These are phyloP conservation scores for Moesziomyces globuligerus DNA, from an alignment of 1,284 basidiomycete species.

Conservation along the genomic window DNA sequence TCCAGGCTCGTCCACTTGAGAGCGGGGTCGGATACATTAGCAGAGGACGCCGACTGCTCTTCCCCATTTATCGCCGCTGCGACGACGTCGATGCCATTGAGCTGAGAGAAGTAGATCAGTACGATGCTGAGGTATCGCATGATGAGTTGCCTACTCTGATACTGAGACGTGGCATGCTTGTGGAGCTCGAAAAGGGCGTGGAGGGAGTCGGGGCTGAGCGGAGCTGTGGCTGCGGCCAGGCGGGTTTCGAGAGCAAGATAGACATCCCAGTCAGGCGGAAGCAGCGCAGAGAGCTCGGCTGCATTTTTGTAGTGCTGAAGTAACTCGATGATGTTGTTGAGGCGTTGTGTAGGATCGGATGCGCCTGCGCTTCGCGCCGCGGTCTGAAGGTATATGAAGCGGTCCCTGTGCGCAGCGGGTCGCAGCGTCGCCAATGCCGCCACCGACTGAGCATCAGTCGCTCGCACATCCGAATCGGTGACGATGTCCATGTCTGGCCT, in stretches of 20 bases:
- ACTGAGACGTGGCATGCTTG: slow-evolving; percentile 19
- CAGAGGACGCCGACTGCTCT: background rate
- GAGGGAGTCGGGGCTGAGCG: slow-evolving; percentile 25
- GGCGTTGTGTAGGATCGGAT: slow-evolving; percentile 15
- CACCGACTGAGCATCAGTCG: background rate
- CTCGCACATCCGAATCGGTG: background rate
- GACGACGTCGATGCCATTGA: slow-evolving; percentile 8
- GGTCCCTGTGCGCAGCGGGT: slow-evolving; percentile 25
- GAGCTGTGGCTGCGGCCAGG: slow-evolving; percentile 17
- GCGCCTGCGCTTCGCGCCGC: slow-evolving; percentile 22
- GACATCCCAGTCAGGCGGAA: slow-evolving; percentile 23
- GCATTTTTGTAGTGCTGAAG: slow-evolving; percentile 20
- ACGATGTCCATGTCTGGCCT: background rate
- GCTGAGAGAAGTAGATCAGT: slow-evolving; percentile 18
- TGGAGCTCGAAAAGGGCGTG: slow-evolving; percentile 40
- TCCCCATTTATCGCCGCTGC: background rate
- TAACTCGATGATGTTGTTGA: slow-evolving; percentile 17
- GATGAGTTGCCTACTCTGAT: slow-evolving; percentile 21
- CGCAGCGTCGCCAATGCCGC: slow-evolving; percentile 13
- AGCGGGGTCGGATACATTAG: slow-evolving; percentile 10
- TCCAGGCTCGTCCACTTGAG: slow-evolving; percentile 35
- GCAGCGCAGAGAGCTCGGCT: slow-evolving; percentile 4
- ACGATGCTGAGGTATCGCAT: slow-evolving; percentile 38
- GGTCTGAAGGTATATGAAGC: slow-evolving; percentile 30
- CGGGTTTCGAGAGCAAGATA: slow-evolving; percentile 27